Percentiles rank a stretch among this genome's conserved stretches.
phyloP scores from a whole-genome alignment of 331 rosid species.

The Stylosanthes scabra region DNA sequence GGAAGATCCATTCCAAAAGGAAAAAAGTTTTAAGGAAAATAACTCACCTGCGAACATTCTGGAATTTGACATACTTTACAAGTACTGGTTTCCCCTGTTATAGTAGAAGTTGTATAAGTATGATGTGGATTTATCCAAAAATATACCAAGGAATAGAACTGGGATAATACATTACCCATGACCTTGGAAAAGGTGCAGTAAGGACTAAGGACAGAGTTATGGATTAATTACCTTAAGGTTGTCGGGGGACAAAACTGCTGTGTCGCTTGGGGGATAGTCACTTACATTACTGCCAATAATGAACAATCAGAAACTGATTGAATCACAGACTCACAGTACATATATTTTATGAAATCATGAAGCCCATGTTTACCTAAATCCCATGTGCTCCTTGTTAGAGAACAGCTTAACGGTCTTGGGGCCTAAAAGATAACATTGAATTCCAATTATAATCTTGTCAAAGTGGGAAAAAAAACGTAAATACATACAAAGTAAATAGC shows the following conservation, averaged over 20 bases:
- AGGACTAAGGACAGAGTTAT: slow-evolving; percentile 14
- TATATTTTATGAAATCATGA: slow-evolving; percentile 7
- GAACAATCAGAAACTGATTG: slow-evolving; percentile 39
- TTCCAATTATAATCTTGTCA: slow-evolving; percentile 30
- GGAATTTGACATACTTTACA: slow-evolving; percentile 94
- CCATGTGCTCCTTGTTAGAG: slow-evolving; percentile 98
- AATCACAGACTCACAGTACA: slow-evolving; percentile 12
- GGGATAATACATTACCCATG: background rate
- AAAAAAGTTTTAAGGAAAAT: slow-evolving; percentile 11
- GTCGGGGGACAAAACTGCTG: slow-evolving; percentile 66
- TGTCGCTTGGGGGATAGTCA: slow-evolving; percentile 93
- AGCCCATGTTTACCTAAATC: slow-evolving; percentile 73
- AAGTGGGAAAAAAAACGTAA: background rate
- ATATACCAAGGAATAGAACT: slow-evolving; percentile 10
- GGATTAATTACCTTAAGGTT: slow-evolving; percentile 63
- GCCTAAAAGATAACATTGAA: slow-evolving; percentile 57
- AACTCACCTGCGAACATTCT: slow-evolving; percentile 89
- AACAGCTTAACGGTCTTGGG: slow-evolving; percentile 94
- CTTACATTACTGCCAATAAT: slow-evolving; percentile 75
- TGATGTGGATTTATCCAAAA: slow-evolving; percentile 20
- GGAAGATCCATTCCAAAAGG: slow-evolving; percentile 17
- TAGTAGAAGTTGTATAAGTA: slow-evolving; percentile 31
- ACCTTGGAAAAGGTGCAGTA: background rate
- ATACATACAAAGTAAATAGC: background rate
- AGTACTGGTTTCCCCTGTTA: slow-evolving; percentile 79